Base-by-base conservation (phyloP, 2,329 filamentous ascomycete genomes). In the Drechslerella coelobrocha region DNA sequence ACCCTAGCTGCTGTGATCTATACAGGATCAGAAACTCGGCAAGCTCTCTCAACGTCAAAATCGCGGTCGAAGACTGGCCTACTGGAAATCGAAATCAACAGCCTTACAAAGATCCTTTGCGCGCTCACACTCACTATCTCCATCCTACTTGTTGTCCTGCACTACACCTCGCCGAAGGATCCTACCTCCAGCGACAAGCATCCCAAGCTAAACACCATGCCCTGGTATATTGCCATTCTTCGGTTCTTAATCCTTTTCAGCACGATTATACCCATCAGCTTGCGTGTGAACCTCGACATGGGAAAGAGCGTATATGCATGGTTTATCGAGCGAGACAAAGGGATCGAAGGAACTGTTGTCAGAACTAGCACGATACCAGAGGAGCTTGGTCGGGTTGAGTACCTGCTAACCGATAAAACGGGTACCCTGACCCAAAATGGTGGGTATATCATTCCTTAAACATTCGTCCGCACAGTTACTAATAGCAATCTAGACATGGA, bases 161-260 rank as follows among this genome's bases (percentile, higher is more conserved):
- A 83, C 73, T 62, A 72, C 21, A 72, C 63, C 4, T 71, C 66
- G 10, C 66, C 66, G 1, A 65, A 66, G n/a, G 61, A 68, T 19
- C 52, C 52, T 7, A 68, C 69, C 1, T 68, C 50, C 3, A 68
- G 53, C 37, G 73, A 61, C 14, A 71, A 79, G 79, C 34, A 81
- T 78, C 21, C 48, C 3, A 61, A 63, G 31, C 55, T 72, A 14
- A 61, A 53, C 17, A 60, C 68, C 31, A 56, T 72, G 54, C 54
- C 66, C 6, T 99, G 94, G 94, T 99, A 97, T 78, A 87, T 97
- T 74, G 93, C 95, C 73, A 96, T 97, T 76, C 94, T 96, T 87
- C 88, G 93, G n/a, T 99, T 97, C 78, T 81, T 99, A 73, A 95
- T 99, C 71, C 83, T 99, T 0, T 99, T 99, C 82, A 97, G 93